Conservation (phyloP, 2,329 filamentous ascomycete genomes). For the Trichoderma gracile region DNA sequence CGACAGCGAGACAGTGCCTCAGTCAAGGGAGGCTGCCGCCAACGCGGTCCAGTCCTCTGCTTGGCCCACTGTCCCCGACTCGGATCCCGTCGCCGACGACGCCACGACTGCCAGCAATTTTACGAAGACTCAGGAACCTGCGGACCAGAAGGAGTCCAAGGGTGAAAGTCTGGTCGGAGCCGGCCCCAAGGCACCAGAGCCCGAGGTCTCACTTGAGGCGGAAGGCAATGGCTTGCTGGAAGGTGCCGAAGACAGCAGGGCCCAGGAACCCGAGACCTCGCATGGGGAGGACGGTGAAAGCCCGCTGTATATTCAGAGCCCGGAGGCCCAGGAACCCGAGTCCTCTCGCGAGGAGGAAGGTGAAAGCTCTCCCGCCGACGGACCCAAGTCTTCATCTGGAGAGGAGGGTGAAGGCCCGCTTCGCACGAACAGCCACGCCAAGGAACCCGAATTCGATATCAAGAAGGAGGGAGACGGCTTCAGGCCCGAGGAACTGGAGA, state of each 20-base stretch:
- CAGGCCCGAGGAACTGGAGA: constrained; percentile 11
- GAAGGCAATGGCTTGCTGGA: constrained; percentile 6
- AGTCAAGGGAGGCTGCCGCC: constrained; percentile 13
- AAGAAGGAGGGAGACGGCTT: constrained; percentile 13
- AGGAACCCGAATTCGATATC: constrained; percentile 1
- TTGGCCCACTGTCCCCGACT: constrained; percentile 20
- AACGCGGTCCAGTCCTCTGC: constrained; percentile 14
- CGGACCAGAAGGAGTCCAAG: constrained; percentile 13
- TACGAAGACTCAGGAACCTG: constrained; percentile 19
- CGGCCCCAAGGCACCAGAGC: constrained; percentile 1
- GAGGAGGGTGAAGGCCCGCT: not conserved
- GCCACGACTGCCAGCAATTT: not conserved
- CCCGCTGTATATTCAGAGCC: not conserved
- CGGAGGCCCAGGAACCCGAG: not conserved
- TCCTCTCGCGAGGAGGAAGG: not conserved
- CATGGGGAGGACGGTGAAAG: constrained; percentile 13
- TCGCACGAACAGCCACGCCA: not conserved
- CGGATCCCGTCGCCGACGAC: constrained; percentile 15
- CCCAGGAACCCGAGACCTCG: constrained; percentile 20
- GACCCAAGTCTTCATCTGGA: not conserved
- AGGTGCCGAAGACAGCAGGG: constrained; percentile 11
- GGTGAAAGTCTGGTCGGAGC: constrained; percentile 19
- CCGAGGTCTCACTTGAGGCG: not conserved
- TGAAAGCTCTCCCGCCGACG: not conserved
- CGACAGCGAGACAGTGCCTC: constrained; percentile 16